These are phyloP conservation scores for Starmerella floris DNA, from an alignment of 805 yeast genomes.

Conservation along the genomic window DNA sequence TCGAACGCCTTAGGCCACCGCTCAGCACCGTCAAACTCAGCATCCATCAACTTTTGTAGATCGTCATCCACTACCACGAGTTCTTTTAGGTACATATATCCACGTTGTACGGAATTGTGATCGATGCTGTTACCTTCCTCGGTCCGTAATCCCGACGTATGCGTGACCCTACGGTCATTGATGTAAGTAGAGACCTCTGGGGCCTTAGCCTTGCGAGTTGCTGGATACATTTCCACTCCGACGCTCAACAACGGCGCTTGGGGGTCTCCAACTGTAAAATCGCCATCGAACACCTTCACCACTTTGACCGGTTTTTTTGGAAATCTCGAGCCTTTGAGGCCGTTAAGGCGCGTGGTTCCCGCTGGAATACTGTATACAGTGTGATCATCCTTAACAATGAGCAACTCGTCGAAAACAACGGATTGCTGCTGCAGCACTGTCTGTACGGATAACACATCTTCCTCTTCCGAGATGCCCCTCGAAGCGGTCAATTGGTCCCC, in stretches of 20 bases:
- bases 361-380: background rate
- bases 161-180: conserved; percentile 6
- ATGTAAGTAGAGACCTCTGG: conserved; percentile 1
- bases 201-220: conserved; percentile 4
- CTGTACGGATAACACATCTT: background rate
- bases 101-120: conserved; percentile 6
- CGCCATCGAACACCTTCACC: conserved; percentile 10
- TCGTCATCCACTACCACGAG: conserved; percentile 10
- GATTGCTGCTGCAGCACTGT: background rate
- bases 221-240: conserved; percentile 9
- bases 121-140: conserved; percentile 6
- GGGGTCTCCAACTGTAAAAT: conserved; percentile 16
- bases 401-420: background rate
- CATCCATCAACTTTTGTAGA: conserved; percentile 13
- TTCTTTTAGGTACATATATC: conserved; percentile 11
- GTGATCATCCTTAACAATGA: background rate
- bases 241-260: conserved; percentile 7
- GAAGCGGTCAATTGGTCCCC: background rate
- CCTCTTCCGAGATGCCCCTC: background rate
- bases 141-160: conserved; percentile 8
- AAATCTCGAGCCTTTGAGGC: background rate
- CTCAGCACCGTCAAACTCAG: conserved; percentile 16
- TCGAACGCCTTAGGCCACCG: conserved; percentile 14
- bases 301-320: conserved; percentile 4
- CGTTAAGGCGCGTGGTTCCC: background rate